Base-by-base conservation (phyloP, 441 rosid genomes). In the Pelargonium myrrhifolium region DNA sequence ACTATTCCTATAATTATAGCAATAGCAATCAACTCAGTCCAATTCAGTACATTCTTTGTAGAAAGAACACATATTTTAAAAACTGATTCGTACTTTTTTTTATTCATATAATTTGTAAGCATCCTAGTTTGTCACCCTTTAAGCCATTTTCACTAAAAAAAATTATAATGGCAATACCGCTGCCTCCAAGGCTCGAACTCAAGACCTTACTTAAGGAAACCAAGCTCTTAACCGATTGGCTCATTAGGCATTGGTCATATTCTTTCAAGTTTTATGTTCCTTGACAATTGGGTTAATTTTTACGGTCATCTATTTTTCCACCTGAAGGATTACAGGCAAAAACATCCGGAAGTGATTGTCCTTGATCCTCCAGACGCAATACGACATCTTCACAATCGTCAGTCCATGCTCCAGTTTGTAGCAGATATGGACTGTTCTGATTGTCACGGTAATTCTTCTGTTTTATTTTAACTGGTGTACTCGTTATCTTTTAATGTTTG, bases 321-420 rank as follows among this genome's bases (percentile, higher is more conserved):
- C 21, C 20, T 8, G 14, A 56, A 87, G 93, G 91, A 89, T 14
- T 87, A 87, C 68, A 67, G 88, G 74, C 74, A 61, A 68, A 74
- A 85, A 62, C 87, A 89, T 73, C 91, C 91, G 12, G 88, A 85
- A 74, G 93, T 92, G 71, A 87, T 89, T 58, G 94, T 92, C 68
- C 96, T 92, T 53, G 97, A 92, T 85, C 97, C 97, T 68, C 97
- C 96, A 39, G 89, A 84, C 83, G 90, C 97, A 18, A 92, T 92
- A 75, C 90, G 84, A 58, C 94, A 86, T 81, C 71, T 92, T 55
- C 89, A 77, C 67, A 86, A 86, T 76, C 96, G 97, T 63, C 96
- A 92, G 59, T 92, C 90, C 9, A 92, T 92, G 97, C 93, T 92
- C 42, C 92, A 92, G 79, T 86, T 88, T 73, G 93, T 91, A 60